Conservation (phyloP, 2,329 filamentous ascomycete genomes). For the Alternaria atra region DNA sequence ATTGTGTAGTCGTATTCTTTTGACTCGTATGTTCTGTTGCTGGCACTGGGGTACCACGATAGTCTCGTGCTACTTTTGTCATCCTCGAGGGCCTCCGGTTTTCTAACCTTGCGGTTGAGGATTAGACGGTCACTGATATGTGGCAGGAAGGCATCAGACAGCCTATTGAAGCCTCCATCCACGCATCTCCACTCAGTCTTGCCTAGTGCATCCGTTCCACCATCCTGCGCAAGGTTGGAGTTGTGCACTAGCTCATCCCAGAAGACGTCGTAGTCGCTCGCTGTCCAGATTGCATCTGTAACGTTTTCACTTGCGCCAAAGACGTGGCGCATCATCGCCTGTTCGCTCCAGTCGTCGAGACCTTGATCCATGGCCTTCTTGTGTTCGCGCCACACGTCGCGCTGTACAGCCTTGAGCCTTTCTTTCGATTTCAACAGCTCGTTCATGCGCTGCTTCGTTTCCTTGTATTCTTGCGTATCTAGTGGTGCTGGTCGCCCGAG, state of each 20-base stretch:
- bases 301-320: no score
- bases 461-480: no score
- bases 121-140: neutral
- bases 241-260: conserved; percentile 7
- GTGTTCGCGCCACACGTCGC: no score
- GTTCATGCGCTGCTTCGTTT: no score
- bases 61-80: neutral
- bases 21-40: neutral
- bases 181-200: neutral
- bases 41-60: neutral
- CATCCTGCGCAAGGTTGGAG: conserved; percentile 6
- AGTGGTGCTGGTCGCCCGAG: no score
- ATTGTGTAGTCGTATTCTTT: conserved; percentile 8
- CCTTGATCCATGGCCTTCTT: no score
- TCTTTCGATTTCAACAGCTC: no score
- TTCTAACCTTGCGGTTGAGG: neutral
- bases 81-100: neutral
- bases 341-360: no score
- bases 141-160: neutral
- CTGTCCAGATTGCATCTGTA: conserved; percentile 2
- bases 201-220: neutral
- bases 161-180: neutral
- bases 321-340: no score
- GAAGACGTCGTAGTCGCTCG: conserved; percentile 10
- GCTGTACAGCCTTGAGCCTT: no score